phyloP scores from a whole-genome alignment of 306 rosid species.

The Argentina anserina region DNA sequence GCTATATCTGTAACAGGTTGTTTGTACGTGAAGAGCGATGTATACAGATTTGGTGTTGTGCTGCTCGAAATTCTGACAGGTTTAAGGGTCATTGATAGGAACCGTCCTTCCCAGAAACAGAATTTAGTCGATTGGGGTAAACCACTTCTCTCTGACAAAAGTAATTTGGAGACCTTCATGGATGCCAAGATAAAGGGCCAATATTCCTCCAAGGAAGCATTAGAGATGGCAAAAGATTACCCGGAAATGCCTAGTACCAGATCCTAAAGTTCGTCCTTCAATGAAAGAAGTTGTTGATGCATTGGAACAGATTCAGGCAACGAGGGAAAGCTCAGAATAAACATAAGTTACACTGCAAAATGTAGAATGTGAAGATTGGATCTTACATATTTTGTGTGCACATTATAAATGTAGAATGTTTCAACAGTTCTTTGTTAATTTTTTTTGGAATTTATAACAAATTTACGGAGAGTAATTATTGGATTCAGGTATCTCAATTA shows the following conservation, averaged over 20 bases:
- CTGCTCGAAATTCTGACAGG: slow-evolving; percentile 74
- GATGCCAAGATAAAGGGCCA: slow-evolving; percentile 56
- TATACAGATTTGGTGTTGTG: slow-evolving; percentile 80
- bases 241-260: slow-evolving; percentile 46
- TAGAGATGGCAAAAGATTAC: slow-evolving; percentile 41
- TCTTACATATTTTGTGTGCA: background rate
- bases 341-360: slow-evolving; percentile 8
- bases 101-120: slow-evolving; percentile 35
- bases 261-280: slow-evolving; percentile 59
- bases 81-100: slow-evolving; percentile 41
- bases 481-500: background rate
- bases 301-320: slow-evolving; percentile 48
- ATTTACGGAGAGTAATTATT: too few species aligned
- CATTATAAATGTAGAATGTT: background rate
- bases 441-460: background rate
- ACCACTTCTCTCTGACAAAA: slow-evolving; percentile 37
- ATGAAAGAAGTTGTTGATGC: slow-evolving; percentile 57
- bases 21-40: slow-evolving; percentile 72
- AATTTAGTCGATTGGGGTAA: slow-evolving; percentile 65
- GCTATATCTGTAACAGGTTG: slow-evolving; percentile 48
- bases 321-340: slow-evolving; percentile 25
- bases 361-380: background rate
- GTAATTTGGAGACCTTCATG: slow-evolving; percentile 40
- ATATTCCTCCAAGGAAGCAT: slow-evolving; percentile 51
- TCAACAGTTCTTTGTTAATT: background rate